Conservation (phyloP, 2,329 filamentous ascomycete genomes). For the Westerdykella aurantiaca region DNA sequence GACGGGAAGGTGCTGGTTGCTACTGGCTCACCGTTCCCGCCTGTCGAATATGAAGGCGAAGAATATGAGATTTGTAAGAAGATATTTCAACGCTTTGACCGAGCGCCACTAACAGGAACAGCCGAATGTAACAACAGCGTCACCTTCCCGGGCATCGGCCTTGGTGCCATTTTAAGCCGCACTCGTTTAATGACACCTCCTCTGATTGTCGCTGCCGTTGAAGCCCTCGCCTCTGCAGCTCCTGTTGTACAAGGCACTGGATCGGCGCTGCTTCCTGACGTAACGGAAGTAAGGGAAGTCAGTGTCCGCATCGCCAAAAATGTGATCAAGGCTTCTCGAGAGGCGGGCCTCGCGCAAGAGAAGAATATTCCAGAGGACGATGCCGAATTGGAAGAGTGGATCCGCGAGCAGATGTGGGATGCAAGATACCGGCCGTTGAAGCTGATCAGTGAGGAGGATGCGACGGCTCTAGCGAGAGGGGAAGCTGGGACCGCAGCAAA, state of each 20-base stretch:
- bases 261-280: constrained; percentile 65
- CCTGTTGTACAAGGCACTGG: constrained; percentile 63
- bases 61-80: constrained; percentile 50
- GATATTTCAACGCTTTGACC: constrained; percentile 16
- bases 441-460: constrained; percentile 48
- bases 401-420: constrained; percentile 75
- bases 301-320: constrained; percentile 71
- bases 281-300: constrained; percentile 66
- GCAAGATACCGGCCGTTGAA: constrained; percentile 61
- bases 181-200: constrained; percentile 62
- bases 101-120: constrained; percentile 19
- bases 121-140: constrained; percentile 88
- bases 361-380: constrained; percentile 57
- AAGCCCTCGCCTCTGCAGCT: constrained; percentile 64
- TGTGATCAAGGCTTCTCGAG: constrained; percentile 65
- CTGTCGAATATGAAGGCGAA: constrained; percentile 57
- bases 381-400: constrained; percentile 61
- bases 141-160: constrained; percentile 78
- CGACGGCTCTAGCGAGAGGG: constrained; percentile 55
- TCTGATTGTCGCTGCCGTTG: constrained; percentile 76
- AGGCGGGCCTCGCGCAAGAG: constrained; percentile 62
- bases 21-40: constrained; percentile 75
- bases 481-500: constrained; percentile 44
- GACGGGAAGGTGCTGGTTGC: constrained; percentile 71
- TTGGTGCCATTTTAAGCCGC: constrained; percentile 68